Evolutionary conservation across 495 filamentous ascomycete species (phyloP).

Genomic region (Jackrogersella minutella): DNA sequence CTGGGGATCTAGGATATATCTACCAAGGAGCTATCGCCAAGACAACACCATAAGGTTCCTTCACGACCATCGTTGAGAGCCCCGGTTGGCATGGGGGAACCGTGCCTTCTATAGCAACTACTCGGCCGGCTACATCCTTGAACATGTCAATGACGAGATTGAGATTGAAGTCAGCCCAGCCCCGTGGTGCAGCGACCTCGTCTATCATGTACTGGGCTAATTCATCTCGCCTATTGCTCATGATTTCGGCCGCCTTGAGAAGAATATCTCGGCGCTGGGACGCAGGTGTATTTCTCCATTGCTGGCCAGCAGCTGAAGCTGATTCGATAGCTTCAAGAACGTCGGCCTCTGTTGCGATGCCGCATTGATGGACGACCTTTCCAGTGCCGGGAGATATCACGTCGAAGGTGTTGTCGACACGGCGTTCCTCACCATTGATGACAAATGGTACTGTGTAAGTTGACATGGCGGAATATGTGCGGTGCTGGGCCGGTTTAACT

Average conservation of each 20-base stretch:
- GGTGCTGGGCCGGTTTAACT: constrained; percentile 15
- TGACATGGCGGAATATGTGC: constrained; percentile 28
- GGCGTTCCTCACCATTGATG: constrained; percentile 74
- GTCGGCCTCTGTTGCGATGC: constrained; percentile 69
- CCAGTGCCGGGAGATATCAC: constrained; percentile 71
- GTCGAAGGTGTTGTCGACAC: constrained; percentile 68
- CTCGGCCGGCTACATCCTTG: constrained; percentile 74
- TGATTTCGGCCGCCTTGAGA: constrained; percentile 71
- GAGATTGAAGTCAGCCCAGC: constrained; percentile 71
- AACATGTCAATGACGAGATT: constrained; percentile 64
- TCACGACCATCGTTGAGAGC: constrained; percentile 72
- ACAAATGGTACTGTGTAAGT: constrained; percentile 68
- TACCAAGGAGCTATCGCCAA: constrained; percentile 88
- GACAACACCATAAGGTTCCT: constrained; percentile 83
- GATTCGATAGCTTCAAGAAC: constrained; percentile 68
- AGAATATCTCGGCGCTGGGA: constrained; percentile 73
- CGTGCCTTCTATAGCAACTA: constrained; percentile 65
- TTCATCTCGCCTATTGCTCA: constrained; percentile 70
- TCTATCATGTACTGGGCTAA: constrained; percentile 66
- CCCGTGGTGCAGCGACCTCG: constrained; percentile 70
- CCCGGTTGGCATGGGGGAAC: constrained; percentile 65
- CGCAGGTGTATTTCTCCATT: constrained; percentile 73
- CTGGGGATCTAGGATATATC: constrained; percentile 10
- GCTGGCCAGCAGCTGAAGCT: constrained; percentile 72
- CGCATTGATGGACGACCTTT: constrained; percentile 66